A percentile compares a stretch with the other conserved stretches of the same genome.
phyloP scores from a whole-genome alignment of 2,329 filamentous ascomycete species.

The Aspergillus chevalieri region DNA sequence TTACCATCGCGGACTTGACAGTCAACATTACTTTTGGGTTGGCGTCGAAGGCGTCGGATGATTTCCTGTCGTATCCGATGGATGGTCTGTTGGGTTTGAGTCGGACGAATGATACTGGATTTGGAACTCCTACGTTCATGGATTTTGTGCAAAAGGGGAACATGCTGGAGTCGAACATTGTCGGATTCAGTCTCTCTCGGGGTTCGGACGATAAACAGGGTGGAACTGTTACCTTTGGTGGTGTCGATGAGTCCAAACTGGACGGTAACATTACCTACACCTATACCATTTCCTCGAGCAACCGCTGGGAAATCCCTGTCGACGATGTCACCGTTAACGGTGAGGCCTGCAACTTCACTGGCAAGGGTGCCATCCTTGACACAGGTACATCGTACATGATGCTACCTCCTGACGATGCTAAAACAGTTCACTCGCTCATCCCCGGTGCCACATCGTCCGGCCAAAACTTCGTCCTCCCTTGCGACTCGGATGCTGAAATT shows the following conservation, averaged over 20 bases:
- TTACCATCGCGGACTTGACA: conserved; percentile 61
- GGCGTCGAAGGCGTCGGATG: conserved; percentile 62
- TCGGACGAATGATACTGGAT: conserved; percentile 50
- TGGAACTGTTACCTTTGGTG: conserved; percentile 73
- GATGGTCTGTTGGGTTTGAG: conserved; percentile 82
- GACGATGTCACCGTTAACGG: conserved; percentile 61
- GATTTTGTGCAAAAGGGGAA: conserved; percentile 53
- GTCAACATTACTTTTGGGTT: conserved; percentile 65
- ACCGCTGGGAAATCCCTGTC: conserved; percentile 68
- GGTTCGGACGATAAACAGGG: conserved; percentile 59
- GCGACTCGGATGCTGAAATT: conserved; percentile 56
- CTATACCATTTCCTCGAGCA: conserved; percentile 43
- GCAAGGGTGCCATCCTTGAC: conserved; percentile 66
- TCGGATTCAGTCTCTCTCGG: conserved; percentile 66
- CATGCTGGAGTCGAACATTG: conserved; percentile 58
- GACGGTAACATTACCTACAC: conserved; percentile 65
- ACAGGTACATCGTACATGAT: conserved; percentile 78
- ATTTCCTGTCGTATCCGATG: conserved; percentile 74
- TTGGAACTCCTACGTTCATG: conserved; percentile 59
- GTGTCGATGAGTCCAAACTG: conserved; percentile 60
- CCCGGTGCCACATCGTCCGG: conserved; percentile 54
- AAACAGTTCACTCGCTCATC: conserved; percentile 61
- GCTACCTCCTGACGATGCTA: conserved; percentile 61
- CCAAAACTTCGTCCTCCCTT: conserved; percentile 66
- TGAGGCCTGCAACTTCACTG: conserved; percentile 47